Conservation (phyloP, 345 rosid species). For the Sisymbrium irio region DNA sequence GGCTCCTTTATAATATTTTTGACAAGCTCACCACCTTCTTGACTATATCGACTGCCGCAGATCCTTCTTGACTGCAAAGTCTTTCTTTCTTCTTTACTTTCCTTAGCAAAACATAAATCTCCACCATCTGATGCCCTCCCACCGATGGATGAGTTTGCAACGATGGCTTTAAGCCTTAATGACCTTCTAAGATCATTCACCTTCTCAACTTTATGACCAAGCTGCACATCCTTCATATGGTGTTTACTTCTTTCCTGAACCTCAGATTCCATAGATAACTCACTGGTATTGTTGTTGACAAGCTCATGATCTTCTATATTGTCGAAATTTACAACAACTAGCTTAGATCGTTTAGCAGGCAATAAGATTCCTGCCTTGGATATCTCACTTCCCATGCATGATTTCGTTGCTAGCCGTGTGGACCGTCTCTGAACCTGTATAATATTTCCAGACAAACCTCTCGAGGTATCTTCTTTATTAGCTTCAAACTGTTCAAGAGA, state of each 20-base stretch:
- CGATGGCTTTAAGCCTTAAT: background rate
- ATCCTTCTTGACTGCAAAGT: background rate
- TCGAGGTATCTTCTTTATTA: background rate
- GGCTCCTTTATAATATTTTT: background rate
- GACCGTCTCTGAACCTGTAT: background rate
- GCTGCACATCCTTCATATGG: too few relatives aligned
- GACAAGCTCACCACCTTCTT: background rate
- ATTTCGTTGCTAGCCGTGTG: background rate
- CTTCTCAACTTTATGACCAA: too few relatives aligned
- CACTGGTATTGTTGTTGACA: background rate
- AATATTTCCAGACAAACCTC: too few relatives aligned
- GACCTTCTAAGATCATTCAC: too few relatives aligned
- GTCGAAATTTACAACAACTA: background rate
- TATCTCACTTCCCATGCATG: background rate
- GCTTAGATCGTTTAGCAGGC: background rate
- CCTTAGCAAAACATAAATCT: background rate
- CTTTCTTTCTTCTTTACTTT: constrained; percentile 1
- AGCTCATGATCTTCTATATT: background rate
- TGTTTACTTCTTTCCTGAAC: too few relatives aligned
- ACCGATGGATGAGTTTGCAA: background rate
- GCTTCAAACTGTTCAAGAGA: background rate
- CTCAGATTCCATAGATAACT: background rate
- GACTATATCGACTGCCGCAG: background rate
- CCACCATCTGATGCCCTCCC: background rate
- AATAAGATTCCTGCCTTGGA: background rate